Evolutionary conservation across 768 basidiomycete species (phyloP).

Genomic region (Macrolepiota albuminosa): DNA sequence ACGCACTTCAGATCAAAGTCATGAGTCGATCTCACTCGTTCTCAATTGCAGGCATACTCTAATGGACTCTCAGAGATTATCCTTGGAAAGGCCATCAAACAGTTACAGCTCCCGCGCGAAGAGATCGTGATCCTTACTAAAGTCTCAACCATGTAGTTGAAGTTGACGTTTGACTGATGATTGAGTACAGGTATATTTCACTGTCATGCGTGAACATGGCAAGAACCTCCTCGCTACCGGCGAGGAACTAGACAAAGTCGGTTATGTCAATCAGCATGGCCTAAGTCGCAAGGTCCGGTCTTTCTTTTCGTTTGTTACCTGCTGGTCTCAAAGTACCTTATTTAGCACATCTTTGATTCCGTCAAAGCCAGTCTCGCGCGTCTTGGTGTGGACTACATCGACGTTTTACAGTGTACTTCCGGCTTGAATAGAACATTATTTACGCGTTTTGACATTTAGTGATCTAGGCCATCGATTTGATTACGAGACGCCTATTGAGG

Average conservation of each 20-base stretch:
- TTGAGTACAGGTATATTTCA: constrained; percentile 29
- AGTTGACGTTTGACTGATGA: no score
- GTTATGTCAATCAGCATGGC: constrained; percentile 54
- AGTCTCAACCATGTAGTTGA: constrained; percentile 22
- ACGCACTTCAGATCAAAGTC: neutral
- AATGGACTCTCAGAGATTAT: constrained; percentile 63
- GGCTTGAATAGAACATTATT: neutral
- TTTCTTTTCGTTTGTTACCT: neutral
- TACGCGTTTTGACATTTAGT: neutral
- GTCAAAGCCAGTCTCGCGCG: constrained; percentile 59
- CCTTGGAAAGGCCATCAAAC: constrained; percentile 68
- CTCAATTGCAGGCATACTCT: constrained; percentile 49
- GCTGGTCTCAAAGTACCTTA: neutral
- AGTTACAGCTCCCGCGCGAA: constrained; percentile 53
- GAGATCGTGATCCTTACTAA: constrained; percentile 80
- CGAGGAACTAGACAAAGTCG: constrained; percentile 29
- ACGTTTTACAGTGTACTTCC: constrained; percentile 58
- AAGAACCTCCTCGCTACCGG: constrained; percentile 7
- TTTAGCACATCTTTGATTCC: constrained; percentile 67
- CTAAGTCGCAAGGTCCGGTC: constrained; percentile 23
- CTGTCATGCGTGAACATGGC: constrained; percentile 23
- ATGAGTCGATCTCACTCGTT: neutral
- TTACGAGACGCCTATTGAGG: constrained; percentile 51
- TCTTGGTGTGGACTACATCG: constrained; percentile 72
- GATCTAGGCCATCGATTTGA: constrained; percentile 50